phyloP scores from a whole-genome alignment of 208 protist genomes.

The Trypanosoma brucei region DNA sequence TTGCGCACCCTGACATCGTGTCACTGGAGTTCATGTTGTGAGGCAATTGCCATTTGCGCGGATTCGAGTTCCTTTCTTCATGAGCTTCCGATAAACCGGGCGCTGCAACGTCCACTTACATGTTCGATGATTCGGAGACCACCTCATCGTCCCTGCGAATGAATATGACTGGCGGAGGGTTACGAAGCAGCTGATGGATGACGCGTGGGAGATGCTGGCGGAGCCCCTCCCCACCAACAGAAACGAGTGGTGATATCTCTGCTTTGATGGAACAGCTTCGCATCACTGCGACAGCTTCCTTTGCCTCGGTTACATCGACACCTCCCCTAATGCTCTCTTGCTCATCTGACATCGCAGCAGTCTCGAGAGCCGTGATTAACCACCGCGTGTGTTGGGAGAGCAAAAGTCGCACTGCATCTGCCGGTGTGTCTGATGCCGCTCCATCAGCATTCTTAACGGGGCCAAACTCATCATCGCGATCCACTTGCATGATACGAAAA shows the following conservation, averaged over 20 bases:
- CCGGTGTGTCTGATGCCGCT: conserved; percentile 70
- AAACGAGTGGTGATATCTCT: conserved; percentile 91
- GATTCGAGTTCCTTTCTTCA: too few species aligned
- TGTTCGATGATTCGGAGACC: conserved; percentile 15
- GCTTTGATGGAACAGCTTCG: conserved; percentile 25
- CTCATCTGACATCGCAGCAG: conserved; percentile 9
- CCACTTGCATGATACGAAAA: conserved; percentile 86
- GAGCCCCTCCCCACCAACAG: conserved; percentile 90
- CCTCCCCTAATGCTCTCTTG: neutral
- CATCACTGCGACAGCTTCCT: conserved; percentile 31
- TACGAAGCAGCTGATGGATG: conserved; percentile 29
- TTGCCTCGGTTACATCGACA: neutral
- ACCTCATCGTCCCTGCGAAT: conserved; percentile 20
- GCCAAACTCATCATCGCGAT: conserved; percentile 91
- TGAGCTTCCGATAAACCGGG: too few species aligned
- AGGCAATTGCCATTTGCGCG: too few species aligned
- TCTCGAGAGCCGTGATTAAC: conserved; percentile 30
- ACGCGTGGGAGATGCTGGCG: conserved; percentile 20
- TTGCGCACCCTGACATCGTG: too few species aligned
- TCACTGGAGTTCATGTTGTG: too few species aligned
- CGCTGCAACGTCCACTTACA: neutral
- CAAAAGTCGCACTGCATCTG: conserved; percentile 75
- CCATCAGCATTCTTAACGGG: conserved; percentile 96
- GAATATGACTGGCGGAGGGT: conserved; percentile 1
- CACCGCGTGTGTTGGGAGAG: conserved; percentile 65